A percentile compares a stretch with the other conserved stretches of the same genome.
These are phyloP conservation scores for Marchantia polymorpha DNA, from an alignment of 225 moss, liverwort and hornwort genomes.

Conservation along the genomic window DNA sequence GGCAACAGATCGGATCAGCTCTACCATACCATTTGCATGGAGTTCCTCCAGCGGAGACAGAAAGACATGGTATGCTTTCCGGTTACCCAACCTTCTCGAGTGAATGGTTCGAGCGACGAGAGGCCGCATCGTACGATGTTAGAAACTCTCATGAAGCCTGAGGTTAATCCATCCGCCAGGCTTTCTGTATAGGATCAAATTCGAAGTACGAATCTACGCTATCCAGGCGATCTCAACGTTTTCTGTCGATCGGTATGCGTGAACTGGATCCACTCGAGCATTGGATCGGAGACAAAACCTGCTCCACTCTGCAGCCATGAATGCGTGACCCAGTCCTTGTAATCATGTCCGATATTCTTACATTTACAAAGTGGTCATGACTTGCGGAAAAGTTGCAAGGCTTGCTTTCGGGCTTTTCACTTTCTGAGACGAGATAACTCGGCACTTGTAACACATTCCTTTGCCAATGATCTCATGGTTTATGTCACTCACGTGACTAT, in stretches of 20 bases:
- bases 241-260: background rate
- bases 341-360: background rate
- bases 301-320: background rate
- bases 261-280: background rate
- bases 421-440: background rate
- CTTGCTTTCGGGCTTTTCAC: background rate
- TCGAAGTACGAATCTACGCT: background rate
- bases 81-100: background rate
- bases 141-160: background rate
- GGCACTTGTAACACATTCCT: background rate
- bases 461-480: background rate
- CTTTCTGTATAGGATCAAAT: too few species aligned
- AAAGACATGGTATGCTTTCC: constrained; percentile 5
- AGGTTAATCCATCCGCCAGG: too few species aligned
- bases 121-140: background rate
- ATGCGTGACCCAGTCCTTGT: background rate
- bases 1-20: background rate
- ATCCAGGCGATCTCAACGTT: background rate
- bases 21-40: background rate
- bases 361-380: too few species aligned
- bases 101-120: background rate
- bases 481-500: background rate
- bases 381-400: too few species aligned
- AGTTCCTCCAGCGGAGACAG: background rate
- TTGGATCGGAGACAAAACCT: background rate